phyloP scores from a whole-genome alignment of 2,329 filamentous ascomycete species.

The Emergomyces orientalis region DNA sequence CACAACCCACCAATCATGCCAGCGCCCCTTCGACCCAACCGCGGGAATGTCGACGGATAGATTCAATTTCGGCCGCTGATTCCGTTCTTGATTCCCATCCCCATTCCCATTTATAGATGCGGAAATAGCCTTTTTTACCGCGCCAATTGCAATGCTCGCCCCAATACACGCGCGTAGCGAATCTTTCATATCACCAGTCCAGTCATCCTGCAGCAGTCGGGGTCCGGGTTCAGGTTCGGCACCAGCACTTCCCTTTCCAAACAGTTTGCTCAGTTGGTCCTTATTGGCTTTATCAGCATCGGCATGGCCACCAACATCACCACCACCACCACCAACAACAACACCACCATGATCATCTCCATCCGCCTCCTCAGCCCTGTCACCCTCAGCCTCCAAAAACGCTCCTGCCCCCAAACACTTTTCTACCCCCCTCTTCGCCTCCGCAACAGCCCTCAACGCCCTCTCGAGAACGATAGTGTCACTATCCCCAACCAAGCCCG shows the following conservation, averaged over 20 bases:
- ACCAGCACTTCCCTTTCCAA: not conserved
- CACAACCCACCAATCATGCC: conserved; percentile 40
- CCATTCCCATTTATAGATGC: not conserved
- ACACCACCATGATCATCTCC: too few species aligned
- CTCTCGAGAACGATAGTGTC: conserved; percentile 34
- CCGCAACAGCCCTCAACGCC: conserved; percentile 30
- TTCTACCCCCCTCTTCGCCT: conserved; percentile 38
- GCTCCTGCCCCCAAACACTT: conserved; percentile 32
- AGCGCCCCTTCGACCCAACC: conserved; percentile 32
- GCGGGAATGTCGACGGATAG: conserved; percentile 31
- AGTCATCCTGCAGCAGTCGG: conserved; percentile 44
- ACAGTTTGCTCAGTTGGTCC: not conserved
- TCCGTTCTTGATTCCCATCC: conserved; percentile 6
- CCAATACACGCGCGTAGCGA: conserved; percentile 62
- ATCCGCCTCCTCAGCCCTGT: not conserved
- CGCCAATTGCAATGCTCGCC: conserved; percentile 54
- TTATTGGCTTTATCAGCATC: not conserved
- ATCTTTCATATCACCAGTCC: conserved; percentile 51
- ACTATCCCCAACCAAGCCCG: conserved; percentile 36
- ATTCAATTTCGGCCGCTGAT: conserved; percentile 15
- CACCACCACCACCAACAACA: not conserved
- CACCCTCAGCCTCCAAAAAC: conserved; percentile 18
- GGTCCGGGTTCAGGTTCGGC: not conserved
- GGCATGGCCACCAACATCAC: not conserved
- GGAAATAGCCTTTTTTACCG: conserved; percentile 47